Conservation (phyloP, 345 rosid species). For the Schrenkiella parvula region DNA sequence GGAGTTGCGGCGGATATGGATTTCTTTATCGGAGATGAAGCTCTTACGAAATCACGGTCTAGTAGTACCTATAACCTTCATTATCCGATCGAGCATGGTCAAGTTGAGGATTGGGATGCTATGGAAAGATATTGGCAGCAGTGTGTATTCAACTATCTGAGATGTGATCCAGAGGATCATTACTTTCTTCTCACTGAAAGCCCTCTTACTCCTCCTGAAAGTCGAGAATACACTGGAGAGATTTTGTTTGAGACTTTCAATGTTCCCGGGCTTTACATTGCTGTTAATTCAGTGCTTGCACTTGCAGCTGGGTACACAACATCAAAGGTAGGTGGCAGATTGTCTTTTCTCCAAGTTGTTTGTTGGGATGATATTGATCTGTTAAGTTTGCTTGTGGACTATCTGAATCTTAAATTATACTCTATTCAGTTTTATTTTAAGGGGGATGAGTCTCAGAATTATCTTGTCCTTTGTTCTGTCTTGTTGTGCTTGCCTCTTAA, state of each 20-base stretch:
- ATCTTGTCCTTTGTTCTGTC: neutral
- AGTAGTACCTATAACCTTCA: slow-evolving; percentile 72
- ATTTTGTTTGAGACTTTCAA: slow-evolving; percentile 95
- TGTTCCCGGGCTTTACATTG: slow-evolving; percentile 92
- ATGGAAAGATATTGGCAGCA: slow-evolving; percentile 99
- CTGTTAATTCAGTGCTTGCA: slow-evolving; percentile 97
- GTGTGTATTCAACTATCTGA: slow-evolving; percentile 78
- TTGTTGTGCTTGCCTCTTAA: slow-evolving; percentile 15
- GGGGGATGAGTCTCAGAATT: neutral
- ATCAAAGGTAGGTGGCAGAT: slow-evolving; percentile 61
- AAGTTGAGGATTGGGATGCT: slow-evolving; percentile 96
- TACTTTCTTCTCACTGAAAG: slow-evolving; percentile 93
- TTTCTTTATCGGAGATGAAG: slow-evolving; percentile 89
- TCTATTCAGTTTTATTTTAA: neutral
- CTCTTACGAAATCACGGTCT: slow-evolving; percentile 62
- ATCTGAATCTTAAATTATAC: neutral
- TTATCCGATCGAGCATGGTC: slow-evolving; percentile 84
- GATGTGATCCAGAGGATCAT: slow-evolving; percentile 99
- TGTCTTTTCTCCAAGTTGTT: slow-evolving; percentile 2
- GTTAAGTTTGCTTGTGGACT: neutral
- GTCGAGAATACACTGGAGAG: slow-evolving; percentile 91
- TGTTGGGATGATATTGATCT: neutral
- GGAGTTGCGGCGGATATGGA: slow-evolving; percentile 98
- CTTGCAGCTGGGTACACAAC: slow-evolving; percentile 97
- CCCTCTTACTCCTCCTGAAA: slow-evolving; percentile 96